phyloP scores from a whole-genome alignment of 164 flowering plant species.

The Annona cherimola region DNA sequence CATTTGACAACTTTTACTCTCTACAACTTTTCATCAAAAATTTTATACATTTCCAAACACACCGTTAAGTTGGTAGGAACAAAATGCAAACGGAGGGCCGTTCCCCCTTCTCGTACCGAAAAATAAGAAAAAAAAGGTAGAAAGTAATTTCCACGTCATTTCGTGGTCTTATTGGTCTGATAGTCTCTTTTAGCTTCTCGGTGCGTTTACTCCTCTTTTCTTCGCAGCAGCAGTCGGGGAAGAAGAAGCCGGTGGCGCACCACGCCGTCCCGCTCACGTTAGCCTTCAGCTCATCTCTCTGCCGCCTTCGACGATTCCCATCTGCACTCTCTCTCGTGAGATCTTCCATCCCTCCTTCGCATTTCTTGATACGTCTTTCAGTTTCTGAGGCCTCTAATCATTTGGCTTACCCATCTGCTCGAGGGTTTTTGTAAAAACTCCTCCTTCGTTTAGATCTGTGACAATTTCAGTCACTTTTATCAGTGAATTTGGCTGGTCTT shows the following conservation, averaged over 20 bases:
- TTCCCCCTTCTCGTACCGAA: too few species aligned
- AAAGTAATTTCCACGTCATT: too few species aligned
- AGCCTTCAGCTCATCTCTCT: background rate
- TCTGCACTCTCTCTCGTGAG: background rate
- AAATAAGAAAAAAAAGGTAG: too few species aligned
- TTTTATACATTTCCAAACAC: too few species aligned
- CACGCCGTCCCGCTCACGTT: background rate
- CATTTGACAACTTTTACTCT: too few species aligned
- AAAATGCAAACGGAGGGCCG: too few species aligned
- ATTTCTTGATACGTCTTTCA: background rate
- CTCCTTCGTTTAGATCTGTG: background rate
- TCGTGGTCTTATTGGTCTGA: too few species aligned
- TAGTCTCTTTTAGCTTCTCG: too few species aligned
- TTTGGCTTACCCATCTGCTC: background rate
- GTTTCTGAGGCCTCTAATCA: background rate
- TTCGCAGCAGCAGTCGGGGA: background rate
- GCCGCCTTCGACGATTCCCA: background rate
- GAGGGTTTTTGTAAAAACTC: background rate
- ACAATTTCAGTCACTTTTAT: background rate
- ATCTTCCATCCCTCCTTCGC: background rate
- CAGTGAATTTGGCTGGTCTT: background rate
- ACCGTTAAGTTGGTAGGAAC: too few species aligned
- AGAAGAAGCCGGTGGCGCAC: background rate
- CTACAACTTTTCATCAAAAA: too few species aligned
- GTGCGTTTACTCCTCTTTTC: background rate